phyloP scores from a whole-genome alignment of 176 grass and related monocot genomes.

The Microstegium vimineum region DNA sequence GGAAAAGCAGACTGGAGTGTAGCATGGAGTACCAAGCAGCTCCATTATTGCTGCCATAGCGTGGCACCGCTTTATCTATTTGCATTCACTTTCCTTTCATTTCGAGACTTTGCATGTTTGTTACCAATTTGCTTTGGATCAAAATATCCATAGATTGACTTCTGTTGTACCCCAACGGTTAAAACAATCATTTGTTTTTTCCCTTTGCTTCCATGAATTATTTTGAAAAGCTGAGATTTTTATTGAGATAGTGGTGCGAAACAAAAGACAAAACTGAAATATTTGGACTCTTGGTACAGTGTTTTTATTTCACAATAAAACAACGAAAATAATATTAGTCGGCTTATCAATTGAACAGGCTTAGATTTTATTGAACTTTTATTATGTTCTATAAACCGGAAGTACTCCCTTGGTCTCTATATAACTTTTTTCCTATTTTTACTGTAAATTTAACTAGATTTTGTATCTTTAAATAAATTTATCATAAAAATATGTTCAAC shows the following conservation, averaged over 20 bases:
- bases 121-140: not conserved
- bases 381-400: too few relatives aligned
- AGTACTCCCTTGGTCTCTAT: too few relatives aligned
- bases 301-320: too few relatives aligned
- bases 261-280: not conserved
- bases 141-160: not conserved
- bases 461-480: too few relatives aligned
- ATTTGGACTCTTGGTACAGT: too few relatives aligned
- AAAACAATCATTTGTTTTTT: not conserved
- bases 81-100: not conserved
- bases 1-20: not conserved
- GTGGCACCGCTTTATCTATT: not conserved
- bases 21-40: not conserved
- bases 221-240: not conserved
- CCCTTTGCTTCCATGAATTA: not conserved
- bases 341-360: too few relatives aligned
- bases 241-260: not conserved
- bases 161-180: too few relatives aligned
- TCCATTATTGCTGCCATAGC: constrained; percentile 3
- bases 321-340: too few relatives aligned
- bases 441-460: too few relatives aligned
- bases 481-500: too few relatives aligned
- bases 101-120: not conserved
- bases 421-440: too few relatives aligned
- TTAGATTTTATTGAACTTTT: too few relatives aligned